Conservation (phyloP, 805 yeast species). For the Lipomyces sp. region DNA sequence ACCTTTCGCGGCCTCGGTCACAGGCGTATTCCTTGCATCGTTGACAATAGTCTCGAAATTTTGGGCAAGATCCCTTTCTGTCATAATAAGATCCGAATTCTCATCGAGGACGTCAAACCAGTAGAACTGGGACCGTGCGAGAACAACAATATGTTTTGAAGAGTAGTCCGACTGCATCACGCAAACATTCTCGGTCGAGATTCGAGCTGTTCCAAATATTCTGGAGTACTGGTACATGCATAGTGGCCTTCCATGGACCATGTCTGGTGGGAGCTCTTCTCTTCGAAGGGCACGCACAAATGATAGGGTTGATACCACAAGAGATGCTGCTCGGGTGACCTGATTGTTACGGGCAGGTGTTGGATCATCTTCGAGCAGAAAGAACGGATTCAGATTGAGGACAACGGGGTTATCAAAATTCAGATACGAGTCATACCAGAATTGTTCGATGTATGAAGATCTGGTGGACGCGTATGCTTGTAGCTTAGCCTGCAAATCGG, state of each 20-base stretch:
- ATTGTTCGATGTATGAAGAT: slow-evolving; percentile 86
- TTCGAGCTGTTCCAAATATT: slow-evolving; percentile 84
- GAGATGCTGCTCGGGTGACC: slow-evolving; percentile 77
- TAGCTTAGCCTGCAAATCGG: slow-evolving; percentile 65
- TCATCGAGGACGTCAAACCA: slow-evolving; percentile 92
- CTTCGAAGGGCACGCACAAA: slow-evolving; percentile 79
- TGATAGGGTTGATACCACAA: slow-evolving; percentile 75
- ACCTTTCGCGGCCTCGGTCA: slow-evolving; percentile 67
- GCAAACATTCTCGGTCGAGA: slow-evolving; percentile 83
- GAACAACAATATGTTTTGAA: slow-evolving; percentile 79
- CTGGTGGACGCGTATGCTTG: slow-evolving; percentile 64
- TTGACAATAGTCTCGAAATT: slow-evolving; percentile 76
- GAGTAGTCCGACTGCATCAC: slow-evolving; percentile 78
- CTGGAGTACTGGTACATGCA: slow-evolving; percentile 93
- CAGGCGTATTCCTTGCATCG: slow-evolving; percentile 62
- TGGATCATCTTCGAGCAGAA: slow-evolving; percentile 89
- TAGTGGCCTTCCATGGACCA: slow-evolving; percentile 65
- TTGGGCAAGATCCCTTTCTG: slow-evolving; percentile 73
- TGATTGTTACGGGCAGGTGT: slow-evolving; percentile 65
- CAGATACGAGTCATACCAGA: slow-evolving; percentile 90
- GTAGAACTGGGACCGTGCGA: slow-evolving; percentile 85
- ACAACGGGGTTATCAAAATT: slow-evolving; percentile 83
- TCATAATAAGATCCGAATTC: slow-evolving; percentile 69
- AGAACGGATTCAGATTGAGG: slow-evolving; percentile 88
- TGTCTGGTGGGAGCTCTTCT: slow-evolving; percentile 74